Percentiles rank a stretch among this genome's conserved stretches.
Evolutionary conservation across 306 rosid genomes (phyloP).

Genomic region (Cucumis cinereus): DNA sequence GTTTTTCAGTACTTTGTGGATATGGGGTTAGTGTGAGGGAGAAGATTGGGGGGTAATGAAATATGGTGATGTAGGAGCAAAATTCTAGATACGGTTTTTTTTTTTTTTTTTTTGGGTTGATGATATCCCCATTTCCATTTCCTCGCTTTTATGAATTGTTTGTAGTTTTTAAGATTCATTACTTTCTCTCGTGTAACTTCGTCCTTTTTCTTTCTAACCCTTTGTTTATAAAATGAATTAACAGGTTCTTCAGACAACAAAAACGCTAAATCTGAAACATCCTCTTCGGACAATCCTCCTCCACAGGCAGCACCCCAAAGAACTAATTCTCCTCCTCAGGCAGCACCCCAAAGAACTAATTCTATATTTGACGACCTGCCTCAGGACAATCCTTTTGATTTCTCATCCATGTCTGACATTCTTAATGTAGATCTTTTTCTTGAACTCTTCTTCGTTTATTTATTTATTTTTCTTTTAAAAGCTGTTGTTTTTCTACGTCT

Average conservation of each 20-base stretch:
- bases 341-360: constrained; percentile 24
- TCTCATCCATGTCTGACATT: constrained; percentile 81
- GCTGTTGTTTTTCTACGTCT: not conserved
- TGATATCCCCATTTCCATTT: not conserved
- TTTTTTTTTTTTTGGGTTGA: not conserved
- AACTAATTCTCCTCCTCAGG: not conserved
- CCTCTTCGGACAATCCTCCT: constrained; percentile 33
- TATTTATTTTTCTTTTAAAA: not conserved
- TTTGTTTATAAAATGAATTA: constrained; percentile 38
- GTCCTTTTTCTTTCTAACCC: not conserved
- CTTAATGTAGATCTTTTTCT: constrained; percentile 54
- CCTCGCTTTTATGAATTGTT: not conserved
- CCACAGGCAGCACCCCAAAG: constrained; percentile 17
- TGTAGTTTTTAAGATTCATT: not conserved
- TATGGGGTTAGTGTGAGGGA: not conserved
- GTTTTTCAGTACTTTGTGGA: not conserved
- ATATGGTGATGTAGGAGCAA: not conserved
- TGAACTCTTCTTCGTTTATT: not conserved
- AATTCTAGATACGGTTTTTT: not conserved
- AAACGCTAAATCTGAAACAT: constrained; percentile 27
- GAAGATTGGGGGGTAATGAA: not conserved
- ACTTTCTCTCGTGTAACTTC: not conserved
- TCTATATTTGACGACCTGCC: constrained; percentile 47
- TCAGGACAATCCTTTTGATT: constrained; percentile 76
- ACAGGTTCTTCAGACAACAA: constrained; percentile 40